Evolutionary conservation across 2,329 filamentous ascomycete species (phyloP), one percentile per base, ranked within the genome.

Genomic region (Ceratocystiopsis minuta): DNA sequence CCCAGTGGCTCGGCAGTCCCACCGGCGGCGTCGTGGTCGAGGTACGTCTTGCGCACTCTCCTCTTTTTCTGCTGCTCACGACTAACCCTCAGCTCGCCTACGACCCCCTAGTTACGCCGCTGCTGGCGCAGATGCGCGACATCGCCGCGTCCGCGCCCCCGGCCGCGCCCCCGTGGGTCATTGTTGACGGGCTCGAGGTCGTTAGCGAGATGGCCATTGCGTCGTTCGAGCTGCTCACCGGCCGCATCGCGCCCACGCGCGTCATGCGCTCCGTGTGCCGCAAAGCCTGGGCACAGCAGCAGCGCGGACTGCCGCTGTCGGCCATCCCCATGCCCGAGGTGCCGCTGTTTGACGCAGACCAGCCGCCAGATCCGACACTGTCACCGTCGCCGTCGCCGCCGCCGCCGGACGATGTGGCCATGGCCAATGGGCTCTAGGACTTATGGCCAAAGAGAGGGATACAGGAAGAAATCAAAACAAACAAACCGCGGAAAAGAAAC

Each of bases 211-310:
- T 84, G 62, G 79, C 77, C 1, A 79, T 80, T 55, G 79, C 80
- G 31, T 78, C 82, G 42, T 85, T 84, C 53, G 80, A 85, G 58
- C 60, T 84, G 17, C 79, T 84, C 62, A 84, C 79, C 0, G 80
- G 79, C 6, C 69, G 79, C 38, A 70, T 78, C 55, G 79, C 80
- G 15, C 80, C 80, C 2, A 69, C 76, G 42, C 63, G 68, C 37
- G 57, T 79, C 18, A 85, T 85, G 80, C 69, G 75, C 46, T 63
- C 69, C 41, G 72, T 77, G 44, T 65, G 63, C 43, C 55, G 62
- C 24, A 57, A 58, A 47, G 60, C 58, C 0, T 65, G 62, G 62
- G 58, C 60, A 45, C 55, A 55, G 45, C 61, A 63, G 41, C 48
- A 54, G 50, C 13, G 24, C 6, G 24, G 24, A 10, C 9, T 28